These are phyloP conservation scores for Colletotrichum cereale DNA, from an alignment of 2,329 filamentous ascomycete species.

Conservation along the genomic window DNA sequence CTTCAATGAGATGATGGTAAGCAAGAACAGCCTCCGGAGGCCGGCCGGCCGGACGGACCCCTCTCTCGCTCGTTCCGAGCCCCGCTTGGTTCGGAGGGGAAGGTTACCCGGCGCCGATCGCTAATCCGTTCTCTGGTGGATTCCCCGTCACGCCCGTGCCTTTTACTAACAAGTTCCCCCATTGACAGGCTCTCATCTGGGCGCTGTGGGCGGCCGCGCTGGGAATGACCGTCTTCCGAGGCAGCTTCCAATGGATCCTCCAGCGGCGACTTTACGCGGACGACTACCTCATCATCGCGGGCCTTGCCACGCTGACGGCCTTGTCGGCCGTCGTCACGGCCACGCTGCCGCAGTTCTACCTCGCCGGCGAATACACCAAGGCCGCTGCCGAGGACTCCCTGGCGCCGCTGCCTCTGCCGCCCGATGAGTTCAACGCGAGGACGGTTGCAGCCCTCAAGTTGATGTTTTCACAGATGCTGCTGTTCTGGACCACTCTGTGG, in stretches of 20 bases:
- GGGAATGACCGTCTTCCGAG: constrained; percentile 20
- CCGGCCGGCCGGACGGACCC: too few species aligned
- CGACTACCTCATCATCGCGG: constrained; percentile 27
- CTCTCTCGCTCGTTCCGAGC: neutral
- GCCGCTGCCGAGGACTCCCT: constrained; percentile 12
- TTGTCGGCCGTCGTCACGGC: constrained; percentile 17
- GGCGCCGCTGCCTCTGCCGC: constrained; percentile 7
- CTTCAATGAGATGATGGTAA: constrained; percentile 30
- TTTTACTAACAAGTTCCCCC: neutral
- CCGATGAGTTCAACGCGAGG: constrained; percentile 17
- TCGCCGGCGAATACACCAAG: constrained; percentile 31
- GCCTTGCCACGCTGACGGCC: constrained; percentile 24
- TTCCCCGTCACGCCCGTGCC: neutral
- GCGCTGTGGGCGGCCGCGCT: constrained; percentile 20
- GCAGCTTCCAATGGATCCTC: constrained; percentile 32
- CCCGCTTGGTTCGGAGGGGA: constrained; percentile 4
- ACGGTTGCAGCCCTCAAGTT: constrained; percentile 21
- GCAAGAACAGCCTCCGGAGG: neutral
- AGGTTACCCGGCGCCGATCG: constrained; percentile 1
- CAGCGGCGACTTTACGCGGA: constrained; percentile 24
- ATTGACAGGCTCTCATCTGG: constrained; percentile 24
- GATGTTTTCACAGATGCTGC: constrained; percentile 32
- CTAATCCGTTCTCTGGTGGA: neutral
- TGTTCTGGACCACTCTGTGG: constrained; percentile 33
- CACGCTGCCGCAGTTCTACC: constrained; percentile 29